Evolutionary conservation across 2,329 filamentous ascomycete species (phyloP).

Genomic region (Fusarium albosuccineum): DNA sequence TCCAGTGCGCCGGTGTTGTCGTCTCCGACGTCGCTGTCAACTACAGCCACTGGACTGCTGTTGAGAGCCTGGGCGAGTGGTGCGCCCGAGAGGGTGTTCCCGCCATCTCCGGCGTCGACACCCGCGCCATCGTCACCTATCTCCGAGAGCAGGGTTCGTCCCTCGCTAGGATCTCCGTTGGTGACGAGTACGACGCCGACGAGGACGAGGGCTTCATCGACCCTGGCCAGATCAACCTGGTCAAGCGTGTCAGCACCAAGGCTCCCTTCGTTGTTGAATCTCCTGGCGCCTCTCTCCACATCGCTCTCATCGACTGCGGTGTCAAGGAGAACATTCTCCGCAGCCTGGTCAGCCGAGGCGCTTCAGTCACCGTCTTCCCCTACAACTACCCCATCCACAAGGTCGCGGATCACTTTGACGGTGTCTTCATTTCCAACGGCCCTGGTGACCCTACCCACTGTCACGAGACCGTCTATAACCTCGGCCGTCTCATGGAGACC

Average conservation of each 20-base stretch:
- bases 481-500: slow-evolving; percentile 89
- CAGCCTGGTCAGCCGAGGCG: slow-evolving; percentile 90
- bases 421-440: slow-evolving; percentile 99
- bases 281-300: slow-evolving; percentile 84
- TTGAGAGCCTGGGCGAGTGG: slow-evolving; percentile 93
- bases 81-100: slow-evolving; percentile 96
- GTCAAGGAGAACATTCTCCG: slow-evolving; percentile 99
- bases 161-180: slow-evolving; percentile 91
- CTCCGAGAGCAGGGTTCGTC: slow-evolving; percentile 97
- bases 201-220: slow-evolving; percentile 97
- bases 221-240: slow-evolving; percentile 95
- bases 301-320: slow-evolving; percentile 96
- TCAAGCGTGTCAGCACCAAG: slow-evolving; percentile 97
- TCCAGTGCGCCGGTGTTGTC: slow-evolving; percentile 95
- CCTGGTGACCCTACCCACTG: slow-evolving; percentile 98
- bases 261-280: slow-evolving; percentile 96
- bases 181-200: slow-evolving; percentile 98
- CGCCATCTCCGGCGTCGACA: slow-evolving; percentile 96
- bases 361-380: slow-evolving; percentile 93
- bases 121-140: slow-evolving; percentile 94
- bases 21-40: slow-evolving; percentile 93
- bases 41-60: slow-evolving; percentile 99
- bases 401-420: slow-evolving; percentile 96
- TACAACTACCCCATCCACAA: slow-evolving; percentile 99
- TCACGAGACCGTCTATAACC: slow-evolving; percentile 92